Evolutionary conservation across 1,284 basidiomycete genomes (phyloP).

Genomic region (Trichosporon asahii): DNA sequence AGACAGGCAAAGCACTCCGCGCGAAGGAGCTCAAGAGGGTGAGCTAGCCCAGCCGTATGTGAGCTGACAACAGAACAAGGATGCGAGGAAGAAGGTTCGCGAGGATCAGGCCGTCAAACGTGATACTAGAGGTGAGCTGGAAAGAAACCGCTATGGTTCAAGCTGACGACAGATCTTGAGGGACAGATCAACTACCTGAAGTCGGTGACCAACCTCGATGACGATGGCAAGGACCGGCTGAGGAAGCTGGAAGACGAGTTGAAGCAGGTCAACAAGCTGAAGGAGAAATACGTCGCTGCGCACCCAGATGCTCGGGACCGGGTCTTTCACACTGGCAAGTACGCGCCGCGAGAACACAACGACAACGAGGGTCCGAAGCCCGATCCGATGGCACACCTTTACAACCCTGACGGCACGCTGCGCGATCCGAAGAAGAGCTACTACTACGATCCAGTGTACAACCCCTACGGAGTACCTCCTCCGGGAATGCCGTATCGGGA

Average conservation of each 20-base stretch:
- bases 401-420: conserved; percentile 75
- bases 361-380: conserved; percentile 35
- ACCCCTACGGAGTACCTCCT: conserved; percentile 90
- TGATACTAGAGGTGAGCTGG: conserved; percentile 66
- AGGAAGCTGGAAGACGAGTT: conserved; percentile 69
- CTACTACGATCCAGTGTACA: conserved; percentile 90
- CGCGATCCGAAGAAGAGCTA: conserved; percentile 81
- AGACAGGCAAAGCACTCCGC: conserved; percentile 74
- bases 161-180: conserved; percentile 43
- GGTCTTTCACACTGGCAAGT: conserved; percentile 58
- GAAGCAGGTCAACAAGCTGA: conserved; percentile 72
- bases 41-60: conserved; percentile 24
- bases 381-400: conserved; percentile 52
- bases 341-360: conserved; percentile 51
- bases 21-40: conserved; percentile 91
- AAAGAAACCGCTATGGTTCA: background rate
- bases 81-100: conserved; percentile 68
- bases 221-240: conserved; percentile 42
- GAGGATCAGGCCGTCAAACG: conserved; percentile 82
- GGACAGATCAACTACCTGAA: conserved; percentile 44
- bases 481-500: conserved; percentile 94
- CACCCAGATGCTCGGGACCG: conserved; percentile 82
- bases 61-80: conserved; percentile 65
- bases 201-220: conserved; percentile 29
- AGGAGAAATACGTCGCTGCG: conserved; percentile 82